phyloP scores from a whole-genome alignment of 805 yeast genomes.

The Pichia occidentalis region DNA sequence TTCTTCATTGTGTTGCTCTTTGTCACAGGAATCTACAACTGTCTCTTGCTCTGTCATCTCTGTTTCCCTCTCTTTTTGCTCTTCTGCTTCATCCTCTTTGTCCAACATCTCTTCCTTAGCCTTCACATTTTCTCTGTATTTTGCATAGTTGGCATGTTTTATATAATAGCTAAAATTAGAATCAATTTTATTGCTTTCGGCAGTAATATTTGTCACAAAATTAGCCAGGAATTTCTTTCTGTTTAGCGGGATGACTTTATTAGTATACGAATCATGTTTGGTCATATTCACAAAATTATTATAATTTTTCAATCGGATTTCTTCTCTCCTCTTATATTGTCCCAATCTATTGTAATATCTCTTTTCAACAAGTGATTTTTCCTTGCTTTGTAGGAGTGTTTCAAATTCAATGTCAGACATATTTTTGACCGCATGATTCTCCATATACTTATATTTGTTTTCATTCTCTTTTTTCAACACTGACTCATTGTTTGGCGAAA shows the following conservation, averaged over 20 bases:
- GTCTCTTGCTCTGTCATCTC: not conserved
- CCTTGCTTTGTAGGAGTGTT: constrained; percentile 17
- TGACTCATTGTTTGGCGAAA: too few species aligned
- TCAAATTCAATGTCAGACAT: constrained; percentile 21
- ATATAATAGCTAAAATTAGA: constrained; percentile 31
- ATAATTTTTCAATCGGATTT: constrained; percentile 25
- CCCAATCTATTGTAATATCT: constrained; percentile 13
- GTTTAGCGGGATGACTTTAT: constrained; percentile 16
- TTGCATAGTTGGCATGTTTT: constrained; percentile 39
- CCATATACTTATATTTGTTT: constrained; percentile 19
- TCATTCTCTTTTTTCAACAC: constrained; percentile 9
- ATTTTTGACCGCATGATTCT: constrained; percentile 21
- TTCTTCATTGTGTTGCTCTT: not conserved
- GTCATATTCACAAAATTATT: constrained; percentile 30
- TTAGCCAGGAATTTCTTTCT: constrained; percentile 23
- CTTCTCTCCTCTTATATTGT: constrained; percentile 22
- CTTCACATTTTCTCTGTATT: constrained; percentile 32
- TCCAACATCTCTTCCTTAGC: constrained; percentile 36
- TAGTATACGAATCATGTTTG: constrained; percentile 23
- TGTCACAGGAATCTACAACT: not conserved
- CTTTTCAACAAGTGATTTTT: constrained; percentile 18
- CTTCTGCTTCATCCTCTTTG: constrained; percentile 29
- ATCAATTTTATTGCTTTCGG: constrained; percentile 29
- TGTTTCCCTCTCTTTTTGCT: constrained; percentile 19
- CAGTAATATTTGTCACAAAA: constrained; percentile 24